These are phyloP conservation scores for Candida sojae DNA, from an alignment of 1,139 yeast species.

Conservation along the genomic window DNA sequence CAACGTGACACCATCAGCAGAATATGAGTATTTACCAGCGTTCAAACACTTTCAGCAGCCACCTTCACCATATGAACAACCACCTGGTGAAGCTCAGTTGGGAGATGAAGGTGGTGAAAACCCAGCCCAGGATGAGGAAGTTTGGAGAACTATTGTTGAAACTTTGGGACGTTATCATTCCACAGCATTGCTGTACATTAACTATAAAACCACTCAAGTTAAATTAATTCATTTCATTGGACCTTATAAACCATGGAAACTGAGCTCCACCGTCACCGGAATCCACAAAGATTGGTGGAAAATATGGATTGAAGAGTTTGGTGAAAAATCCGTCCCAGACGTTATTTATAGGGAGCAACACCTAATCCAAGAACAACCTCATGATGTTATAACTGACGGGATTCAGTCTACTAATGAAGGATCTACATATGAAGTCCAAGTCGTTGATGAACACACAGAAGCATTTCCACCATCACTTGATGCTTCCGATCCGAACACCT, in stretches of 20 bases:
- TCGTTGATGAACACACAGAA: constrained; percentile 6
- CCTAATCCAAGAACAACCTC: not conserved
- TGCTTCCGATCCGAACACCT: constrained; percentile 22
- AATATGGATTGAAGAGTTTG: constrained; percentile 39
- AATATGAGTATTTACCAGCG: constrained; percentile 86
- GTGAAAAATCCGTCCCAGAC: constrained; percentile 18
- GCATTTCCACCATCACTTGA: constrained; percentile 8
- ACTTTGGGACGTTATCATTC: constrained; percentile 24
- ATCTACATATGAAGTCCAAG: not conserved
- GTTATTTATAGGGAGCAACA: constrained; percentile 10
- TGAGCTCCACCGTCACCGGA: constrained; percentile 19
- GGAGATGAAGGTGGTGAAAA: constrained; percentile 7
- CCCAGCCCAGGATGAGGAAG: constrained; percentile 9
- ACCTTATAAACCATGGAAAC: constrained; percentile 75
- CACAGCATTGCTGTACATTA: constrained; percentile 27
- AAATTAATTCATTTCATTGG: constrained; percentile 84
- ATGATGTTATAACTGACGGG: not conserved
- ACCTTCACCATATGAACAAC: constrained; percentile 5
- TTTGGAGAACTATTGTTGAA: constrained; percentile 16
- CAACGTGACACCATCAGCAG: constrained; percentile 83
- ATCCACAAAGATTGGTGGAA: constrained; percentile 46
- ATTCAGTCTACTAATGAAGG: not conserved
- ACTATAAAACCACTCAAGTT: constrained; percentile 33
- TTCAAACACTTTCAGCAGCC: constrained; percentile 50
- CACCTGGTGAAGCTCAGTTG: constrained; percentile 6